phyloP scores from a whole-genome alignment of 179 eudicot species.

The Nepenthes alata region DNA sequence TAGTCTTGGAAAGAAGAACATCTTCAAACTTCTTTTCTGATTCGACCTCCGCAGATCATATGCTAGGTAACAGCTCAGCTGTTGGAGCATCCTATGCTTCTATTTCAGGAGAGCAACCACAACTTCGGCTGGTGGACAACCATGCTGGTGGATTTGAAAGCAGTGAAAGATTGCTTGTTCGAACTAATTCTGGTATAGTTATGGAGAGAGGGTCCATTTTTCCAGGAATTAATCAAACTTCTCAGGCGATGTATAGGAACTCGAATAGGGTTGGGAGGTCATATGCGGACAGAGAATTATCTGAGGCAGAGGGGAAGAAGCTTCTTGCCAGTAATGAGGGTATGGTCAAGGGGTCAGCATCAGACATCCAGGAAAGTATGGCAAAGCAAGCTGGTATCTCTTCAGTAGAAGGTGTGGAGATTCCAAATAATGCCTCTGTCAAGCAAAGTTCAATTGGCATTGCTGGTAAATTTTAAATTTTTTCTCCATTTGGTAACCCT shows the following conservation, averaged over 20 bases:
- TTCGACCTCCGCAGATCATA: conserved; percentile 35
- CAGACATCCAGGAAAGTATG: conserved; percentile 30
- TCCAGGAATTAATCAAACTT: conserved; percentile 26
- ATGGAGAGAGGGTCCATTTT: conserved; percentile 27
- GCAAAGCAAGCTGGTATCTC: conserved; percentile 31
- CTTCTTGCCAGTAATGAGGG: conserved; percentile 21
- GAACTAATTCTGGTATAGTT: conserved; percentile 37
- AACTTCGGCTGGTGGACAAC: conserved; percentile 25
- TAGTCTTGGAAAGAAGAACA: conserved; percentile 23
- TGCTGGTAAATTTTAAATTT: conserved; percentile 37
- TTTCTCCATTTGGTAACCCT: neutral
- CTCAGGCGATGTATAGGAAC: conserved; percentile 25
- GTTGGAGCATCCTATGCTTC: conserved; percentile 36
- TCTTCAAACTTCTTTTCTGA: conserved; percentile 33
- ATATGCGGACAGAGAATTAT: conserved; percentile 20
- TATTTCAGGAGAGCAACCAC: conserved; percentile 33
- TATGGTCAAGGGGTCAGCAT: conserved; percentile 21
- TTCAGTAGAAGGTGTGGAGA: conserved; percentile 30
- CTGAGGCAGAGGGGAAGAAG: conserved; percentile 26
- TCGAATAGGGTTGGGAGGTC: conserved; percentile 24
- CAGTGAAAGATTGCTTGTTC: conserved; percentile 32
- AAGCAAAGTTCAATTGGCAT: conserved; percentile 38
- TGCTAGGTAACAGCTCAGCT: conserved; percentile 27
- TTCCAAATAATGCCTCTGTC: conserved; percentile 26
- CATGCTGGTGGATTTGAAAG: conserved; percentile 23